Percentiles rank a stretch among this genome's conserved stretches.
Conservation (phyloP, 1,139 yeast species). For the Pichia kudriavzevii region DNA sequence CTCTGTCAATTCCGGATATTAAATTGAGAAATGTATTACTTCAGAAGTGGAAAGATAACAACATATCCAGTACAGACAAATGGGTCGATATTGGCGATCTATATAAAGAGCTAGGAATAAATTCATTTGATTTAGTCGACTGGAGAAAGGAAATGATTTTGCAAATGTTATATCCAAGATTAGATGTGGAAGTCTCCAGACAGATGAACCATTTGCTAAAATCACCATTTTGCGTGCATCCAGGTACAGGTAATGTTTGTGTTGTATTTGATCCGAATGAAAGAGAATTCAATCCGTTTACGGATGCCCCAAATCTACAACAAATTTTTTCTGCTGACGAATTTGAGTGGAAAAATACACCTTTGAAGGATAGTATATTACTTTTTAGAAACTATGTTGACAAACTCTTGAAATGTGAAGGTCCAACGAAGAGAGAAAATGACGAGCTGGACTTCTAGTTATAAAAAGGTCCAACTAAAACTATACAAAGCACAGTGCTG, state of each 20-base stretch:
- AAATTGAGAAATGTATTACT: constrained; percentile 46
- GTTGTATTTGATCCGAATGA: constrained; percentile 73
- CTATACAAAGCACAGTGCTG: too few relatives aligned
- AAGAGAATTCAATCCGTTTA: constrained; percentile 67
- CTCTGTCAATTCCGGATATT: constrained; percentile 55
- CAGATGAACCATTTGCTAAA: constrained; percentile 87
- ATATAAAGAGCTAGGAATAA: constrained; percentile 34
- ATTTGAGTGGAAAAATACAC: constrained; percentile 51
- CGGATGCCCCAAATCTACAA: constrained; percentile 65
- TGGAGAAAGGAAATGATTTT: constrained; percentile 81
- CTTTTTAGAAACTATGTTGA: constrained; percentile 59
- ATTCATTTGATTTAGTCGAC: constrained; percentile 38
- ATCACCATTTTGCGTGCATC: constrained; percentile 98
- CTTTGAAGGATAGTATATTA: constrained; percentile 69
- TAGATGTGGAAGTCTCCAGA: constrained; percentile 88
- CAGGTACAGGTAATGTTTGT: constrained; percentile 95
- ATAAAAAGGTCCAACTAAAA: background rate
- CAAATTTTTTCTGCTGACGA: constrained; percentile 39
- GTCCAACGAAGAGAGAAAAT: constrained; percentile 37
- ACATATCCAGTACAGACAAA: constrained; percentile 46
- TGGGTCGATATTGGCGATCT: constrained; percentile 76
- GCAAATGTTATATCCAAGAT: constrained; percentile 78
- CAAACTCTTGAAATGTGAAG: constrained; percentile 49
- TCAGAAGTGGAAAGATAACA: constrained; percentile 44
- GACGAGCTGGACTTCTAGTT: constrained; percentile 20